Percentiles rank a stretch among this genome's conserved stretches.
Evolutionary conservation across 1,139 yeast genomes (phyloP).

Genomic region (Taphrina wiesneri): DNA sequence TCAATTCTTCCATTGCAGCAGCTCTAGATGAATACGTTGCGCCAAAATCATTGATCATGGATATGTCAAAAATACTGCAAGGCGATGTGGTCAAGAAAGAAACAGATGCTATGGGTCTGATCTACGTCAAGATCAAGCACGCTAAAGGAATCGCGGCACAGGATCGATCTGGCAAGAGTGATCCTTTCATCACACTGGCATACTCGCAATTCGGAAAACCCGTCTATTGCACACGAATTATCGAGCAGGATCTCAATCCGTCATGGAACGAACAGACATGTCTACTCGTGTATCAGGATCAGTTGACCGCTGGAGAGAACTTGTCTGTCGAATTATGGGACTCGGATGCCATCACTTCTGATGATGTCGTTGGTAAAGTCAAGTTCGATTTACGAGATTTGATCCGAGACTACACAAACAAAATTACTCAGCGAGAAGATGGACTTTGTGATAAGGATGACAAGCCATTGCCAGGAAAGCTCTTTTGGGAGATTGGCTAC

Average conservation of each 20-base stretch:
- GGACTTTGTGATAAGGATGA: conserved; percentile 26
- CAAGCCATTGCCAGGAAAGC: conserved; percentile 29
- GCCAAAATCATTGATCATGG: conserved; percentile 34
- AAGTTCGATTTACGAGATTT: conserved; percentile 32
- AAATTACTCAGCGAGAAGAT: conserved; percentile 22
- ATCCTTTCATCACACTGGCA: conserved; percentile 35
- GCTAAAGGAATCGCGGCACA: conserved; percentile 34
- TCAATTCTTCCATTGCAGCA: conserved; percentile 35
- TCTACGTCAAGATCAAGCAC: conserved; percentile 29
- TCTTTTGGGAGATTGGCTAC: conserved; percentile 33
- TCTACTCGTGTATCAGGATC: conserved; percentile 33
- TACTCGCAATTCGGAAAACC: conserved; percentile 33
- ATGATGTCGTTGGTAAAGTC: conserved; percentile 34
- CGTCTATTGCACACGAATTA: conserved; percentile 34
- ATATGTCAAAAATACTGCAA: conserved; percentile 33
- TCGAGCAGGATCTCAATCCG: conserved; percentile 34
- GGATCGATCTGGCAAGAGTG: conserved; percentile 34
- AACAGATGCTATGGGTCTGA: conserved; percentile 33
- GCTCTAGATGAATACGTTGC: conserved; percentile 36
- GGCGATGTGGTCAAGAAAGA: conserved; percentile 37
- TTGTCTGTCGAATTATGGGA: conserved; percentile 35
- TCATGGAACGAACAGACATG: conserved; percentile 34
- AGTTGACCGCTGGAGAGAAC: conserved; percentile 35
- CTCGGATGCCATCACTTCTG: conserved; percentile 29
- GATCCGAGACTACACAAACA: conserved; percentile 19